phyloP scores from a whole-genome alignment of 257 asterid genomes.

The Primulina eburnea region DNA sequence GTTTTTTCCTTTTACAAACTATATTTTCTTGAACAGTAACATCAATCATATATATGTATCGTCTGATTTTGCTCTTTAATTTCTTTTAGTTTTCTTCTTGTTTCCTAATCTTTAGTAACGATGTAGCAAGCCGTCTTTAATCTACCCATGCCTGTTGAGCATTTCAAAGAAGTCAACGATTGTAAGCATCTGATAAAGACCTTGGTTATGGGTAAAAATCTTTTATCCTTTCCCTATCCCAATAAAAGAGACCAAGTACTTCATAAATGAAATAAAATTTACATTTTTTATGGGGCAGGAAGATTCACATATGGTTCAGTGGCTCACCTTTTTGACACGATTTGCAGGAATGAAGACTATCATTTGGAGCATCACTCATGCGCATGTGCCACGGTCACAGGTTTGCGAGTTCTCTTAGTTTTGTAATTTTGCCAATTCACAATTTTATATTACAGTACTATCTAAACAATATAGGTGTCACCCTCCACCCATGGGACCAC shows the following conservation, averaged over 20 bases:
- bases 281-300: neutral
- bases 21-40: neutral
- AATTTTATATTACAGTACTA: conserved; percentile 25
- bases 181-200: conserved; percentile 98
- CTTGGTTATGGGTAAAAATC: conserved; percentile 82
- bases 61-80: neutral
- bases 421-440: conserved; percentile 20
- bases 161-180: conserved; percentile 93
- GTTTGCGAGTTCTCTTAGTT: conserved; percentile 36
- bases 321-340: conserved; percentile 8
- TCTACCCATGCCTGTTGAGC: conserved; percentile 78
- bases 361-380: conserved; percentile 97
- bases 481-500: conserved; percentile 87
- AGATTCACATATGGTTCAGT: conserved; percentile 7
- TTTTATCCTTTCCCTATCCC: conserved; percentile 25
- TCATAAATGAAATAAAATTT: conserved; percentile 2
- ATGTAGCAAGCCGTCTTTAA: conserved; percentile 84
- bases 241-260: neutral
- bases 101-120: conserved; percentile 27
- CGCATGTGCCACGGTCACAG: conserved; percentile 96
- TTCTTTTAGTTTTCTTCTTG: conserved; percentile 16
- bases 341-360: conserved; percentile 96
- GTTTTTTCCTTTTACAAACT: neutral
- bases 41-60: neutral
- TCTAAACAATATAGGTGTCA: conserved; percentile 59